These are phyloP conservation scores for Penicillium sp. DNA, from an alignment of 2,329 filamentous ascomycete species.

Conservation along the genomic window DNA sequence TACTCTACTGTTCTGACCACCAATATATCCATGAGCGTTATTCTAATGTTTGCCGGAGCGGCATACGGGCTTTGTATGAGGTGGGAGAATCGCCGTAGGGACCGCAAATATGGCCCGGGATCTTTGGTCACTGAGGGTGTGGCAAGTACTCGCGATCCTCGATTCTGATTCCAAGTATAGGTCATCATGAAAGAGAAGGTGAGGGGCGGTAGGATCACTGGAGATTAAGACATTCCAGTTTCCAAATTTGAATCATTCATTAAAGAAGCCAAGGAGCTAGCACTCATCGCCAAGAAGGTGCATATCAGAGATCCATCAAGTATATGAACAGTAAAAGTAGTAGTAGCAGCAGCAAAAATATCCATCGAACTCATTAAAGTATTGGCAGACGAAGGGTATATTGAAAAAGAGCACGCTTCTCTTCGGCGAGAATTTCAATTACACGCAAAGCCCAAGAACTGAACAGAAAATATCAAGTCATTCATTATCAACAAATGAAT, in stretches of 20 bases:
- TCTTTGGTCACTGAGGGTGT: neutral
- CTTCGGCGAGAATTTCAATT: conserved; percentile 20
- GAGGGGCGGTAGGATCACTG: neutral
- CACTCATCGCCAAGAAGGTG: neutral
- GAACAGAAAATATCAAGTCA: conserved; percentile 40
- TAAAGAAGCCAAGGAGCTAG: neutral
- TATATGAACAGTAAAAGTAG: conserved; percentile 6
- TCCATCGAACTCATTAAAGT: conserved; percentile 12
- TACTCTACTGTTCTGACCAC: neutral
- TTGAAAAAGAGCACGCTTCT: conserved; percentile 23
- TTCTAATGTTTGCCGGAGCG: neutral
- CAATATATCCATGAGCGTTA: neutral
- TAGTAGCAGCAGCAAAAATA: neutral
- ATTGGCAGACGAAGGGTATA: conserved; percentile 31
- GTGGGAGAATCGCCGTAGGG: neutral
- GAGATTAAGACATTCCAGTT: neutral
- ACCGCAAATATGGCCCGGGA: neutral
- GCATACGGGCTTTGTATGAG: neutral
- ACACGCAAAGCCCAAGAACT: conserved; percentile 15
- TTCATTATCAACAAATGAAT: conserved; percentile 89
- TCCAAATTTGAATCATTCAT: neutral
- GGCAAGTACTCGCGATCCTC: neutral
- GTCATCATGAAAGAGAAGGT: neutral
- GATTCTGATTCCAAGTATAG: conserved; percentile 6
- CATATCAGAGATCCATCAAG: neutral